Base-by-base conservation (phyloP, 257 asterid species). In the Lithospermum erythrorhizon region DNA sequence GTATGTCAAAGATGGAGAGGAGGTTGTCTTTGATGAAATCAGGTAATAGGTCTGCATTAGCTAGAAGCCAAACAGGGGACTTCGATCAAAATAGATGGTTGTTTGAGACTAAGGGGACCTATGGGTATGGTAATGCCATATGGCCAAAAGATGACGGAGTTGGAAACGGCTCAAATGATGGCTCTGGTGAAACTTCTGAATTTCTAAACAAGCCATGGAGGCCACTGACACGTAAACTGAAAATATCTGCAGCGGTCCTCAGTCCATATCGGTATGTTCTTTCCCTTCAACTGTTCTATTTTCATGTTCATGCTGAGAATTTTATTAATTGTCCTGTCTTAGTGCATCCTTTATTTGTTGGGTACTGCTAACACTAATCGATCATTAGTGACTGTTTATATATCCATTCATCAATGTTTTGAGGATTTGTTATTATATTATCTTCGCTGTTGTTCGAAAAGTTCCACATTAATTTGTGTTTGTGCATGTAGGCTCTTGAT, bases 121-220 rank as follows among this genome's bases (percentile, higher is more conserved):
- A 63, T 63, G 67, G 67, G 2, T 63, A 63, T 53, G 67, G 67
- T 16, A 63, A 63, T 53, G 67, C 67, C 53, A 63, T 63, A 63
- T 63, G 67, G 67, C 60, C 67, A 53, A 63, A 63, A 20, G 67
- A 63, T 19, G 53, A 23, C 18, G 67, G 67, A 23, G 32, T 10
- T n/a, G 14, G 52, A 52, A 53, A 53, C 30, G 59, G 29, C 37
- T 25, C 21, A 6, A 52, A 52, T 63, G 59, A 63, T 8, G 59
- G n/a, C 13, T 8, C 22, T 9, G 67, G 53, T 20, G 67, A 63
- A 23, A 60, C 60, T 6, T 25, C 59, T 41, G 67, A 63, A 30
- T 41, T 63, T 52, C 59, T 63, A 49, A 63, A 30, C 59, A 63
- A 63, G 53, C 67, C 67, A 19, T 63, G 67, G 67, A 63, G 67